Evolutionary conservation across 441 rosid species (phyloP), one percentile per base, ranked within the genome.

Genomic region (Metrosideros polymorpha): DNA sequence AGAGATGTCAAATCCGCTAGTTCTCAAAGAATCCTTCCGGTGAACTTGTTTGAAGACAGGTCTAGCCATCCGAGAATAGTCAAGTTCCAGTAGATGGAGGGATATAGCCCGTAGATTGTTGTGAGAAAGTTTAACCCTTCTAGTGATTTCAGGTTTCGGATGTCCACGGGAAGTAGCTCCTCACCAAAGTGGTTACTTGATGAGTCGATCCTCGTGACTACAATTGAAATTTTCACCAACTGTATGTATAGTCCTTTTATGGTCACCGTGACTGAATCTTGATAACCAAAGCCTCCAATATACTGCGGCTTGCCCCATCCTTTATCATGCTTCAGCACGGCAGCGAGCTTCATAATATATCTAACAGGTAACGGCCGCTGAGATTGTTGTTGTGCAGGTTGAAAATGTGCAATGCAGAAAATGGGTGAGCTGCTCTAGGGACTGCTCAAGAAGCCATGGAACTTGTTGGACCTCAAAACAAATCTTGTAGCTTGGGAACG

Each of bases 291-390:
- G 4, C 14, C 30, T 56, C 61, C 61, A n/a, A 30, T 27, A 56
- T 27, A 56, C 0, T 56, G 8, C 0, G 0, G 61, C 30, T 56
- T 56, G 15, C 61, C 61, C 0, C 1, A 0, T 56, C 29, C 25
- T 12, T 27, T 56, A 55, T 55, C 59, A n/a, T n/a, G n/a, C n/a
- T n/a, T n/a, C n/a, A n/a, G n/a, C n/a, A n/a, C n/a, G n/a, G n/a
- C n/a, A n/a, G n/a, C n/a, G n/a, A n/a, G n/a, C n/a, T n/a, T n/a
- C n/a, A n/a, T n/a, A n/a, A n/a, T n/a, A n/a, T n/a, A n/a, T n/a
- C n/a, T n/a, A n/a, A n/a, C n/a, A n/a, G n/a, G n/a, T n/a, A n/a
- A n/a, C n/a, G n/a, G n/a, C n/a, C n/a, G n/a, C n/a, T n/a, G n/a
- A n/a, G n/a, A n/a, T n/a, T n/a, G n/a, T n/a, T n/a, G n/a, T n/a